Conservation (phyloP, 371 early-diverging fungal species). For the Ecytonucleospora hepatopenaei region DNA sequence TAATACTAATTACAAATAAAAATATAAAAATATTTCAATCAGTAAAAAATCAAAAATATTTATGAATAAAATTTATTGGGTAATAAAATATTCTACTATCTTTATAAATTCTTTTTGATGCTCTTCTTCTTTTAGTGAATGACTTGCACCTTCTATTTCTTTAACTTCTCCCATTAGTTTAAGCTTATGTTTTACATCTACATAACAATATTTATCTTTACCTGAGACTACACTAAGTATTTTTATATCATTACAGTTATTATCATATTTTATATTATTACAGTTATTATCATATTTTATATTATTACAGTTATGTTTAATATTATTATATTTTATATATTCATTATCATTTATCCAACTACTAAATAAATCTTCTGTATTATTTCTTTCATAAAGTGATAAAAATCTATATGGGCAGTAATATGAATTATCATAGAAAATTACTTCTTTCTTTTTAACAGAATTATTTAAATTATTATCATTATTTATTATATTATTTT, state of each 20-base stretch:
- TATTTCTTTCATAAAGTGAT: constrained; percentile 29
- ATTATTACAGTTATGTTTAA: constrained; percentile 19
- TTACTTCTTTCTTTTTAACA: constrained; percentile 3
- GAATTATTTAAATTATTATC: too few relatives aligned
- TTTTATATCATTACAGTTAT: constrained; percentile 14
- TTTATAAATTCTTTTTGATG: constrained; percentile 9
- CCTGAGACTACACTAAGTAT: constrained; percentile 39
- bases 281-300: constrained; percentile 44
- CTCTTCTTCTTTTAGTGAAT: constrained; percentile 11
- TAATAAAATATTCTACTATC: background rate
- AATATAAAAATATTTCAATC: too few relatives aligned
- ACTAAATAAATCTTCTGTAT: constrained; percentile 51
- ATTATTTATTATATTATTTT: too few relatives aligned
- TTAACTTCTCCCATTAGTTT: constrained; percentile 14
- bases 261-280: constrained; percentile 11
- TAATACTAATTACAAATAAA: too few relatives aligned
- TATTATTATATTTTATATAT: constrained; percentile 22
- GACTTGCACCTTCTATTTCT: constrained; percentile 25
- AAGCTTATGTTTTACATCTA: constrained; percentile 11
- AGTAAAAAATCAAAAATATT: too few relatives aligned
- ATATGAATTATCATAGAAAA: constrained; percentile 23
- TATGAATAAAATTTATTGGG: too few relatives aligned
- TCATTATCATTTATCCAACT: constrained; percentile 23
- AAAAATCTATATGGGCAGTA: constrained; percentile 31
- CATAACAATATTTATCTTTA: constrained; percentile 39